Base-by-base conservation (phyloP, 2,329 filamentous ascomycete genomes). In the Epichloe scottii region DNA sequence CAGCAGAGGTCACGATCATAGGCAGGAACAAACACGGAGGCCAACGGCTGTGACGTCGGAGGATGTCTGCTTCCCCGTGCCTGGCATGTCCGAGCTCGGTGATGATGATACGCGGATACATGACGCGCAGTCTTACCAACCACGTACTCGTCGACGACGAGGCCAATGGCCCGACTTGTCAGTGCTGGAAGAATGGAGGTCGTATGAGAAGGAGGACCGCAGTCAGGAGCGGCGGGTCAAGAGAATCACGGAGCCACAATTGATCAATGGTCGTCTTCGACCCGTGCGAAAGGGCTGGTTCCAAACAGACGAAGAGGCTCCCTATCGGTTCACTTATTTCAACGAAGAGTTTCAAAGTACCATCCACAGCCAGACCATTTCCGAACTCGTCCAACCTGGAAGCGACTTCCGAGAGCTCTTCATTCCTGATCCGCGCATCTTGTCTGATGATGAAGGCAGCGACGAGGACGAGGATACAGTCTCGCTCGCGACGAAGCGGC, bases 251-350 rank as follows among this genome's bases (percentile, higher is more conserved):
- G 93, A 98, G 63, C 93, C 93, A 10, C 83, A 96, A 61, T 80
- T 97, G 58, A 84, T 98, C 53, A 91, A 91, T 53, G 93, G 93
- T 0, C 81, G 93, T 50, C 71, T 98, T 43, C 82, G 93, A 5
- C 89, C 90, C 12, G 81, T 87, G 39, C 82, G 86, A 56, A 79
- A 78, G 58, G 79, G 79, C 14, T 98, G 91, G 91, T 91, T 89
- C 64, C 80, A 85, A 39, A 82, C 87, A 49, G 87, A 93, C 56
- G 90, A 95, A 54, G 91, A 96, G 57, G 82, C 85, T 0, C 93
- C 93, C 0, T 97, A 94, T 65, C 81, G 93, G 26, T 98, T 96
- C 66, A 97, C 93, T 0, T 98, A 98, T 67, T 98, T 98, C 75
- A 97, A 97, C 66, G 93, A 97, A 64, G 89, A 95, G 56, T 89